A percentile compares a stretch with the other conserved stretches of the same genome.
Evolutionary conservation across 1,284 basidiomycete genomes (phyloP).

Genomic region (Tilletia caries): DNA sequence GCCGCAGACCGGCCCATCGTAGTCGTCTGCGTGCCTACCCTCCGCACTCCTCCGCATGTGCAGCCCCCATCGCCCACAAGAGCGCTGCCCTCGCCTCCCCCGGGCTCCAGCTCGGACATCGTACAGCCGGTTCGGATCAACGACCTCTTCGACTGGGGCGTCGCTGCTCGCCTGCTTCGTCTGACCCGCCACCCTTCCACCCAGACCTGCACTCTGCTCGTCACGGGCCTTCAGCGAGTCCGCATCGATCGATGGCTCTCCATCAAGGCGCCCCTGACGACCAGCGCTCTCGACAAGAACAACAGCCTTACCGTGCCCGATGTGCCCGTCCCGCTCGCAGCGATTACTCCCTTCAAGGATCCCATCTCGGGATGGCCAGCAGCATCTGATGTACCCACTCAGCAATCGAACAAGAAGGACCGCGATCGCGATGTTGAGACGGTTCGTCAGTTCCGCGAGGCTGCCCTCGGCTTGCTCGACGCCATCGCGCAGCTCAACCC

Average conservation of each 20-base stretch:
- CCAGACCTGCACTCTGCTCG: constrained; percentile 45
- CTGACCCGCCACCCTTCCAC: constrained; percentile 45
- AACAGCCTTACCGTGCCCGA: constrained; percentile 41
- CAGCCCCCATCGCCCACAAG: constrained; percentile 13
- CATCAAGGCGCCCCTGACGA: constrained; percentile 41
- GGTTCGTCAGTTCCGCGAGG: constrained; percentile 32
- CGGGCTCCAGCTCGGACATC: not conserved
- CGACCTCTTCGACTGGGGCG: constrained; percentile 45
- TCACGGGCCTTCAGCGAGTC: constrained; percentile 46
- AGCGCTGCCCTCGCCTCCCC: not conserved
- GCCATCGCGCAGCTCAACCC: constrained; percentile 29
- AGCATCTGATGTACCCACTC: constrained; percentile 26
- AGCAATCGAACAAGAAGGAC: constrained; percentile 9
- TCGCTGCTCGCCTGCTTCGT: constrained; percentile 46
- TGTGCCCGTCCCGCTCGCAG: constrained; percentile 42
- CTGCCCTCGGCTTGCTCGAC: constrained; percentile 37
- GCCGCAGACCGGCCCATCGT: constrained; percentile 32
- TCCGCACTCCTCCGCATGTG: constrained; percentile 23
- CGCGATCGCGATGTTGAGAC: constrained; percentile 26
- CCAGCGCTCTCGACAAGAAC: constrained; percentile 38
- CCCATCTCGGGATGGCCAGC: constrained; percentile 15
- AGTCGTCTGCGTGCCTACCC: constrained; percentile 43
- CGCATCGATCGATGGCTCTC: constrained; percentile 47
- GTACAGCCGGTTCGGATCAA: constrained; percentile 1
- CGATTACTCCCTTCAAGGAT: constrained; percentile 39